Percentiles rank a stretch among this genome's conserved stretches.
These are phyloP conservation scores for Trichophyton rubrum DNA, from an alignment of 2,329 filamentous ascomycete species.

Conservation along the genomic window DNA sequence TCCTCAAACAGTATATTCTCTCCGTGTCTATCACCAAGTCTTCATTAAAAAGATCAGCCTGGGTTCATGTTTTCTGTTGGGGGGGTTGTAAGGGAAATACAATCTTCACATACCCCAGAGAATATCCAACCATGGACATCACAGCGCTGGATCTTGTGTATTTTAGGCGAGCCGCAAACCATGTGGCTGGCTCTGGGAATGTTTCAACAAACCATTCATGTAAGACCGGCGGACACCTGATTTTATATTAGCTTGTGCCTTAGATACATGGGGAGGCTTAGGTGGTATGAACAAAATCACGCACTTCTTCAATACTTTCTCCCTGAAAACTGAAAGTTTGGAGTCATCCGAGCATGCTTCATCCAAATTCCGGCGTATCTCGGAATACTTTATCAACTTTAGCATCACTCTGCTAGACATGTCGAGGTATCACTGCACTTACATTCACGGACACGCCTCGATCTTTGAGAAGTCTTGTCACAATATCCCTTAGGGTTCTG, in stretches of 20 bases:
- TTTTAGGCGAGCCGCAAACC: conserved; percentile 76
- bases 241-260: not conserved
- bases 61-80: not conserved
- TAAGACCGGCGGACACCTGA: conserved; percentile 68
- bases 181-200: conserved; percentile 82
- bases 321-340: conserved; percentile 60
- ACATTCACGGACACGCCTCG: conserved; percentile 50
- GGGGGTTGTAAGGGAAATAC: not conserved
- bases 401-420: not conserved
- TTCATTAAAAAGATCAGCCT: conserved; percentile 12
- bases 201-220: conserved; percentile 92
- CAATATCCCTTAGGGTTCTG: conserved; percentile 83
- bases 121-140: conserved; percentile 98
- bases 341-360: conserved; percentile 51
- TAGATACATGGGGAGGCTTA: not conserved
- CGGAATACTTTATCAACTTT: conserved; percentile 47
- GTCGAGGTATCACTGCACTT: conserved; percentile 12
- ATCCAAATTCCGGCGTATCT: conserved; percentile 49
- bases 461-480: conserved; percentile 64
- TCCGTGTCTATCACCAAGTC: conserved; percentile 85
- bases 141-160: conserved; percentile 93
- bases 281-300: conserved; percentile 6
- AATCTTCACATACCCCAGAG: conserved; percentile 48
- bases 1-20: conserved; percentile 96
- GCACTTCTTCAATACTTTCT: conserved; percentile 42